A percentile compares a stretch with the other conserved stretches of the same genome.
Evolutionary conservation across 2,329 filamentous ascomycete genomes (phyloP).

Genomic region (Colletotrichum sublineola): DNA sequence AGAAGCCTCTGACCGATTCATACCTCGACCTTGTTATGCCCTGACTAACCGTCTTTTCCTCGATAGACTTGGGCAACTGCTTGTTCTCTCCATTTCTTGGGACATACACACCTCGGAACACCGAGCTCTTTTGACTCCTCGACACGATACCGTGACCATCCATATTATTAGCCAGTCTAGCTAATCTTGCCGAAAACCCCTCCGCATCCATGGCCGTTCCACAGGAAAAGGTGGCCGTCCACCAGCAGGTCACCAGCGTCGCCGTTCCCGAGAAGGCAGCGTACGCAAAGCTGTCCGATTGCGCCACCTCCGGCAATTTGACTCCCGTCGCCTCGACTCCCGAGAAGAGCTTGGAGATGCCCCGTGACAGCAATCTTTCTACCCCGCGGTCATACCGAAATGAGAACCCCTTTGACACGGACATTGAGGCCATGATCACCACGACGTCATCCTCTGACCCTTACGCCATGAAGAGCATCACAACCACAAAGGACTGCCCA

Average conservation of each 20-base stretch:
- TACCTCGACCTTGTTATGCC: slow-evolving; percentile 27
- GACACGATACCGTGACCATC: not conserved
- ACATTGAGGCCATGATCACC: slow-evolving; percentile 67
- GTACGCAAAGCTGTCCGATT: slow-evolving; percentile 26
- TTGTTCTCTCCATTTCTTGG: slow-evolving; percentile 5
- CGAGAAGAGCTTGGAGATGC: slow-evolving; percentile 48
- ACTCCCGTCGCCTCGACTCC: slow-evolving; percentile 39
- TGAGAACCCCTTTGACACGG: slow-evolving; percentile 68
- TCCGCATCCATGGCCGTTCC: slow-evolving; percentile 25
- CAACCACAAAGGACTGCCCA: slow-evolving; percentile 62
- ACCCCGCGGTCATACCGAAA: slow-evolving; percentile 59
- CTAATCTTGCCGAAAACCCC: not conserved
- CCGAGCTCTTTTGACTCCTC: slow-evolving; percentile 3
- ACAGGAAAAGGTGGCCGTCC: slow-evolving; percentile 32
- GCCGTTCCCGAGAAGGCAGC: slow-evolving; percentile 38
- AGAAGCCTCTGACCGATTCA: slow-evolving; percentile 20
- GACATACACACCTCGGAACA: slow-evolving; percentile 2
- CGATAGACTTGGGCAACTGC: slow-evolving; percentile 29
- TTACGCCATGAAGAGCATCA: slow-evolving; percentile 51
- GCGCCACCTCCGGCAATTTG: slow-evolving; percentile 18
- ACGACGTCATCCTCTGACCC: slow-evolving; percentile 50
- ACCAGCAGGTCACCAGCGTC: slow-evolving; percentile 26
- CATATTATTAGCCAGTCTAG: slow-evolving; percentile 25
- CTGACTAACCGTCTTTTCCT: slow-evolving; percentile 32
- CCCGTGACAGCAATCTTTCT: slow-evolving; percentile 55